These are phyloP conservation scores for Tolypocladium sp. DNA, from an alignment of 2,329 filamentous ascomycete genomes.

Conservation along the genomic window DNA sequence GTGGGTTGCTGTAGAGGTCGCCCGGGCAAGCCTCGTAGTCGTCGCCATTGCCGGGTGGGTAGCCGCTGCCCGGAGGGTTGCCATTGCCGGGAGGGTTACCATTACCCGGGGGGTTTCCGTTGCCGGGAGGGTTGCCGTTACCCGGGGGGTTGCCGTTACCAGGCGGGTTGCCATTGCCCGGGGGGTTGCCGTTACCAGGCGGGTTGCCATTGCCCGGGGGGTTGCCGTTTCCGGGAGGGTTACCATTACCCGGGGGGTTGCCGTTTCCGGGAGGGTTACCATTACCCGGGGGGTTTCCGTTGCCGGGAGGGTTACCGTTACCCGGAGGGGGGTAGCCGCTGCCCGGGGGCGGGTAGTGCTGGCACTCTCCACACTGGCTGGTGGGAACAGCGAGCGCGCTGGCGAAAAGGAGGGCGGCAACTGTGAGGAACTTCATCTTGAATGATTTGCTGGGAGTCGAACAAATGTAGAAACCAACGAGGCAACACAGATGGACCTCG, in stretches of 20 bases:
- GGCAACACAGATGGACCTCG: background rate
- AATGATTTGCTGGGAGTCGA: background rate
- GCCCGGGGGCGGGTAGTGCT: background rate
- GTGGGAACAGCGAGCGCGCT: background rate
- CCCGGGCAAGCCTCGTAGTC: background rate
- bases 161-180: background rate
- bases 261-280: background rate
- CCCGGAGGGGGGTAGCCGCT: background rate
- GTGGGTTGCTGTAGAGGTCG: slow-evolving; percentile 6
- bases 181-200: background rate
- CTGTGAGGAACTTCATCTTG: background rate
- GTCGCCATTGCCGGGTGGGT: background rate
- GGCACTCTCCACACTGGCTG: background rate
- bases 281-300: background rate
- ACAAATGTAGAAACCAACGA: background rate
- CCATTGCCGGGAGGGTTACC: no score
- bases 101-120: no score
- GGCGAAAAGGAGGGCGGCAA: background rate
- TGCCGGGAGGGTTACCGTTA: background rate
- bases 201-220: background rate
- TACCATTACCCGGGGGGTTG: background rate
- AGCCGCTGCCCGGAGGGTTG: no score
- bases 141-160: background rate
- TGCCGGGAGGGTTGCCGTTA: no score
- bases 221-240: background rate